Percentiles rank a stretch among this genome's conserved stretches.
These are phyloP conservation scores for Priceomyces carsonii DNA, from an alignment of 805 yeast genomes.

Conservation along the genomic window DNA sequence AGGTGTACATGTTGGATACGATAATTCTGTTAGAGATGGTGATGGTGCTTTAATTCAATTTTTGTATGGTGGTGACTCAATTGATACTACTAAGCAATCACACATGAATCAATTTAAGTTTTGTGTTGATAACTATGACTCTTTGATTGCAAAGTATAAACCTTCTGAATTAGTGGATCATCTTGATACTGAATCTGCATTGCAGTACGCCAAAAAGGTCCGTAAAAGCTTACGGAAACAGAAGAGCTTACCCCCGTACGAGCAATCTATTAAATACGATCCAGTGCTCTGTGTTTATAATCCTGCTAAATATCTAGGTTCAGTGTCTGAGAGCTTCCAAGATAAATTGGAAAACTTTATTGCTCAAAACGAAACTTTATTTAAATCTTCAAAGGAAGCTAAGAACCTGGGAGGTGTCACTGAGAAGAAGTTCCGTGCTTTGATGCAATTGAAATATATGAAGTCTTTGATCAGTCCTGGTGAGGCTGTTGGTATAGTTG, in stretches of 20 bases:
- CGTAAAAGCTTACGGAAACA: conserved; percentile 71
- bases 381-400: conserved; percentile 55
- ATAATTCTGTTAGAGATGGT: conserved; percentile 91
- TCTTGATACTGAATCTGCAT: conserved; percentile 82
- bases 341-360: conserved; percentile 73
- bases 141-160: conserved; percentile 81
- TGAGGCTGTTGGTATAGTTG: conserved; percentile 97
- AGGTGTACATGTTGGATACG: conserved; percentile 93
- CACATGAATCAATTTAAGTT: conserved; percentile 92
- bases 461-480: conserved; percentile 94
- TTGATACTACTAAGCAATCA: conserved; percentile 92
- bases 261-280: conserved; percentile 68
- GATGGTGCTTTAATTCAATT: conserved; percentile 94
- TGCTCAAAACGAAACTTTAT: conserved; percentile 52
- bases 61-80: conserved; percentile 95
- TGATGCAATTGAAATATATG: conserved; percentile 98
- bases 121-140: conserved; percentile 88
- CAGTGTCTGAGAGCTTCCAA: conserved; percentile 89
- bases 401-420: conserved; percentile 51
- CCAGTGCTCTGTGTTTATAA: conserved; percentile 84
- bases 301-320: conserved; percentile 89
- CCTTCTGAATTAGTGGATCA: conserved; percentile 72
- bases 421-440: conserved; percentile 85
- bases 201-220: conserved; percentile 77
- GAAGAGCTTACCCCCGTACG: conserved; percentile 60